A percentile compares a stretch with the other conserved stretches of the same genome.
Conservation (phyloP, 179 eudicot genomes). For the Beta corolliflora region DNA sequence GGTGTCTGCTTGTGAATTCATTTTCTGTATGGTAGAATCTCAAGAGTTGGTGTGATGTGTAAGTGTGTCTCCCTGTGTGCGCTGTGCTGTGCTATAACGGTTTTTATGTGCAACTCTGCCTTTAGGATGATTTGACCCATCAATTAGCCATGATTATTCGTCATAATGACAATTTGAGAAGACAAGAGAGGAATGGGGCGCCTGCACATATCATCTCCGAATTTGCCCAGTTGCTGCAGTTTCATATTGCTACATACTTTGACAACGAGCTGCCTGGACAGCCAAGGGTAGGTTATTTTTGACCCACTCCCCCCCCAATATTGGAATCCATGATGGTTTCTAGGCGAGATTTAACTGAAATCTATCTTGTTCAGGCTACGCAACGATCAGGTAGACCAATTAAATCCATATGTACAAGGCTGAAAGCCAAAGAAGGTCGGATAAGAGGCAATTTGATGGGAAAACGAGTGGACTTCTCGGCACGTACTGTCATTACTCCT, state of each 20-base stretch:
- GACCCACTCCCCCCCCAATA: background rate
- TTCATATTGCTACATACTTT: slow-evolving; percentile 96
- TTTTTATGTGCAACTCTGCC: background rate
- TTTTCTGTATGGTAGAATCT: background rate
- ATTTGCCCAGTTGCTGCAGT: slow-evolving; percentile 93
- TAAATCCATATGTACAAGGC: slow-evolving; percentile 94
- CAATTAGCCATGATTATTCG: slow-evolving; percentile 98
- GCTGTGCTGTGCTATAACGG: slow-evolving; percentile 10
- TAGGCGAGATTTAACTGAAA: no score
- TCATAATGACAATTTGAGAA: slow-evolving; percentile 89
- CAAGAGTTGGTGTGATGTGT: background rate
- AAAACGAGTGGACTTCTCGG: slow-evolving; percentile 98
- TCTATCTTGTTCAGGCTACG: slow-evolving; percentile 64
- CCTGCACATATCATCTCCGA: slow-evolving; percentile 98
- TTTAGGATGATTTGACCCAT: slow-evolving; percentile 98
- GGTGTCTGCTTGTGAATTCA: slow-evolving; percentile 33
- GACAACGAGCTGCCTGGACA: slow-evolving; percentile 99
- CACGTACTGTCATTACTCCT: slow-evolving; percentile 98
- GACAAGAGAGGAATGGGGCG: slow-evolving; percentile 98
- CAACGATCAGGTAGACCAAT: slow-evolving; percentile 97
- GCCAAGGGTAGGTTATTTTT: slow-evolving; percentile 70
- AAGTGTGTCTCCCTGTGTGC: background rate
- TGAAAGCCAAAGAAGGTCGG: slow-evolving; percentile 98
- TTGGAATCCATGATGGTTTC: background rate
- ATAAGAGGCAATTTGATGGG: slow-evolving; percentile 99